These are phyloP conservation scores for apple (Malus domestica) DNA, from an alignment of 306 rosid species.

Conservation along the genomic window DNA sequence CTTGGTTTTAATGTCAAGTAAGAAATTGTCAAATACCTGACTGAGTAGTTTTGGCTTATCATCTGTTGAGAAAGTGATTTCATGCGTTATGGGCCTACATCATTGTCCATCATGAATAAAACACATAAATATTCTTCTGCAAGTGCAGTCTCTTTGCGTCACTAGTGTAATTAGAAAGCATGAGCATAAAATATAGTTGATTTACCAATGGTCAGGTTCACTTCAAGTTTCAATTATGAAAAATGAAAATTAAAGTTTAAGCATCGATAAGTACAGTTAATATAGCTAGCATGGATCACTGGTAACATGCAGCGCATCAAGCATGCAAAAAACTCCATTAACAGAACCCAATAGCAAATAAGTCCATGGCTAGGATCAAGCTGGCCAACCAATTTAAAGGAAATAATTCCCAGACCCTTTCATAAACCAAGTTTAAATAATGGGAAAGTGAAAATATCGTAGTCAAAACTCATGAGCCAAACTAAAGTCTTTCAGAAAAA, in stretches of 20 bases:
- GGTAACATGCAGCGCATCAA: not conserved
- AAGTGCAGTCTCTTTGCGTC: slow-evolving; percentile 8
- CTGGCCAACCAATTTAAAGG: not conserved
- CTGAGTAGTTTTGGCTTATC: slow-evolving; percentile 97
- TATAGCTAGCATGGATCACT: not conserved
- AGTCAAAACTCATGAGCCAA: not conserved
- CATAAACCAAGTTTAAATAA: not conserved
- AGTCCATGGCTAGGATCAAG: not conserved
- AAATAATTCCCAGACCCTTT: not conserved
- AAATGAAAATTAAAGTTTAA: not conserved
- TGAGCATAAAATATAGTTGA: not conserved
- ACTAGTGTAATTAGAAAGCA: slow-evolving; percentile 16
- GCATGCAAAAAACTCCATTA: slow-evolving; percentile 5
- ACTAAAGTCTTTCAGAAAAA: not conserved
- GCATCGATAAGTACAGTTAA: not conserved
- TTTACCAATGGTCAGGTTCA: not conserved
- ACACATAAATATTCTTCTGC: not conserved
- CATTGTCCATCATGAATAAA: slow-evolving; percentile 27
- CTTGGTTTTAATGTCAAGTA: not conserved
- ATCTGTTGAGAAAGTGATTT: slow-evolving; percentile 87
- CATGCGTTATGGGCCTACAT: slow-evolving; percentile 88
- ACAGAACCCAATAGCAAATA: not conserved
- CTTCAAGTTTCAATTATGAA: slow-evolving; percentile 1
- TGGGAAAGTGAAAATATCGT: not conserved
- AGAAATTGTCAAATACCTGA: slow-evolving; percentile 56